These are phyloP conservation scores for Torrubiellomyces zombiae DNA, from an alignment of 2,329 filamentous ascomycete genomes.

Conservation along the genomic window DNA sequence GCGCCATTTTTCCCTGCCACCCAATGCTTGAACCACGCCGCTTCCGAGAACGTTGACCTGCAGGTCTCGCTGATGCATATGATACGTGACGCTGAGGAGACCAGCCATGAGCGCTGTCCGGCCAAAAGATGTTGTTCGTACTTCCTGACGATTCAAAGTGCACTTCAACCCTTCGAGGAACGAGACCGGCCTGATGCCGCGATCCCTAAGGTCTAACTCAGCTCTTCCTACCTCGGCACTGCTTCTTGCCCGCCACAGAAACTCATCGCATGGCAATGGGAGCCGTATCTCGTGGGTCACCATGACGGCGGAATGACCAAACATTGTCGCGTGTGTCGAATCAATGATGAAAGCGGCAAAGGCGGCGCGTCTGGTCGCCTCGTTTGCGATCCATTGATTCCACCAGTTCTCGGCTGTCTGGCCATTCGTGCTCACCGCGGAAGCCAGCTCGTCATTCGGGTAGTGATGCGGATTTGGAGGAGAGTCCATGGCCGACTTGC, in stretches of 20 bases:
- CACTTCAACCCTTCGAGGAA: conserved; percentile 86
- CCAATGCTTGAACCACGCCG: conserved; percentile 59
- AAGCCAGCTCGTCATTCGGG: too few species aligned
- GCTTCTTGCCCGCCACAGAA: conserved; percentile 79
- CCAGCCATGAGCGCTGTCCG: conserved; percentile 90
- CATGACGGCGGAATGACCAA: conserved; percentile 93
- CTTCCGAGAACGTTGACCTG: conserved; percentile 71
- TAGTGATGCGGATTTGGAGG: conserved; percentile 57
- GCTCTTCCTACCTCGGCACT: conserved; percentile 73
- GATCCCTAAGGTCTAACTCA: conserved; percentile 62
- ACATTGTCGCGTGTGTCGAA: conserved; percentile 94
- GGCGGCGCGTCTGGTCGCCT: conserved; percentile 75
- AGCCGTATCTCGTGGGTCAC: conserved; percentile 89
- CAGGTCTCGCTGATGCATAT: conserved; percentile 84
- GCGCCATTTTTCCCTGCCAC: conserved; percentile 83
- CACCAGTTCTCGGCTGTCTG: conserved; percentile 79
- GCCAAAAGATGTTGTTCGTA: conserved; percentile 85
- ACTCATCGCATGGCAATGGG: conserved; percentile 81
- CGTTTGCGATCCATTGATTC: conserved; percentile 90
- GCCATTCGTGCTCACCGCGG: too few species aligned
- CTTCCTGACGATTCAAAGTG: conserved; percentile 69
- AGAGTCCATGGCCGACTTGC: conserved; percentile 68
- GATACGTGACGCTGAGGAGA: conserved; percentile 84
- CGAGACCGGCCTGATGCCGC: conserved; percentile 67
- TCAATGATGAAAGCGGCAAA: conserved; percentile 93